phyloP scores from a whole-genome alignment of 495 filamentous ascomycete species.

The Trichoderma gamsii region DNA sequence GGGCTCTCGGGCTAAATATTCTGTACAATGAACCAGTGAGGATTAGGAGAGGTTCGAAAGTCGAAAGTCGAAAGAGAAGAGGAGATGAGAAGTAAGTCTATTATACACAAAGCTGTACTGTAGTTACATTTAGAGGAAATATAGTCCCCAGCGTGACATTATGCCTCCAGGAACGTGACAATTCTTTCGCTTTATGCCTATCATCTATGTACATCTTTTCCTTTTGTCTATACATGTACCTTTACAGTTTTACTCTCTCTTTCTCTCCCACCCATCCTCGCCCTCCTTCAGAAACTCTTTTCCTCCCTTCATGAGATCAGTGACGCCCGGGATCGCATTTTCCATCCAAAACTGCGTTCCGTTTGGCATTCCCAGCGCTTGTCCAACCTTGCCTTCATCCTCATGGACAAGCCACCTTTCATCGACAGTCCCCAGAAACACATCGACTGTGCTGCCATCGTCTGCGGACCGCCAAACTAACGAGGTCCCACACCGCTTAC shows the following conservation, averaged over 20 bases:
- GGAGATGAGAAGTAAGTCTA: too few relatives aligned
- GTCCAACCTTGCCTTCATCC: slow-evolving; percentile 2
- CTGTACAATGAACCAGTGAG: too few relatives aligned
- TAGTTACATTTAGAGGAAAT: too few relatives aligned
- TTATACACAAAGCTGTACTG: too few relatives aligned
- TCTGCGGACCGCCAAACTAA: slow-evolving; percentile 13
- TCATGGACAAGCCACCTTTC: slow-evolving; percentile 13
- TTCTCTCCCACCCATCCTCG: background rate
- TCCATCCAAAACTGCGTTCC: slow-evolving; percentile 18
- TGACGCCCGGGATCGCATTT: slow-evolving; percentile 15
- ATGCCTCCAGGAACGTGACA: background rate
- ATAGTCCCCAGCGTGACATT: too few relatives aligned
- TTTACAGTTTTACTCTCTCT: background rate
- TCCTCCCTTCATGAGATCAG: slow-evolving; percentile 12
- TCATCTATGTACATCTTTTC: background rate
- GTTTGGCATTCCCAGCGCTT: slow-evolving; percentile 10
- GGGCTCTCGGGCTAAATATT: too few relatives aligned
- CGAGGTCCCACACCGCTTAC: slow-evolving; percentile 11
- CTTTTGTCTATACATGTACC: background rate
- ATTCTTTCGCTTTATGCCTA: too few relatives aligned
- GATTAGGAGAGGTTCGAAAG: too few relatives aligned
- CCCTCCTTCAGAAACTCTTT: slow-evolving; percentile 1
- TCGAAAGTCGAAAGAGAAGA: too few relatives aligned
- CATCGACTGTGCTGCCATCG: slow-evolving; percentile 1
- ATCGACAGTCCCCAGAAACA: slow-evolving; percentile 15